Base-by-base conservation (phyloP, 768 basidiomycete species). In the Mycena albidolilacea region DNA sequence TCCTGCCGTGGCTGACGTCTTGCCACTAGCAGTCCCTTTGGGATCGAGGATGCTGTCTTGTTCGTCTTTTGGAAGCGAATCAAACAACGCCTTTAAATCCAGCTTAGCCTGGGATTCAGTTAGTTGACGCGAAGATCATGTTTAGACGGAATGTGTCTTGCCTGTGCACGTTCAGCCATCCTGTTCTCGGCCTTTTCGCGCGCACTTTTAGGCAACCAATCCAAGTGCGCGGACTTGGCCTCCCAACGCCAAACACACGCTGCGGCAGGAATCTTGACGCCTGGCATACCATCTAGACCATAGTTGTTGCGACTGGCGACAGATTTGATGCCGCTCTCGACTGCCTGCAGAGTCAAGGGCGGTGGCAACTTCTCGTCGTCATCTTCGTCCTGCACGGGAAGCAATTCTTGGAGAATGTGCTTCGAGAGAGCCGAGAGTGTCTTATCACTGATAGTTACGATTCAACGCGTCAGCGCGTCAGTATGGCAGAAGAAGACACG, bases 191-290 rank as follows among this genome's bases (percentile, higher is more conserved):
- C 90, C 78, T 89, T 94, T 73, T 92, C 91, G 73, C 85, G 84
- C 14, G 87, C 86, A 77, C 88, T 90, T 78, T 89, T 91, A 0
- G 94, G 93, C 41, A 96, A 80, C 89, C 92, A 92, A 68, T 89
- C 85, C 70, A 84, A 83, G 73, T 87, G 85, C 21, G 86, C 76
- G 3, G 89, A 86, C 76, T 89, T 90, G 12, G 94, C 91, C 80
- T 97, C 96, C 96, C 96, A 97, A 64, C 94, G 86, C 95, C 95
- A 97, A 23, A 93, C 84, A 73, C 89, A 91, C 43, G 94, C 82
- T n/a, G 88, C 83, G 8, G 91, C 89, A 15, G 92, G 91, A 23
- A 85, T 77, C 78, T 88, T 93, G 64, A 84, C 83, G 44, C 88
- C 88, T 11, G 82, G 77, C 19, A 82, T 77, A 2, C 83, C 81